These are phyloP conservation scores for Picea sitchensis DNA, from an alignment of 75 land plant species.

Conservation along the genomic window DNA sequence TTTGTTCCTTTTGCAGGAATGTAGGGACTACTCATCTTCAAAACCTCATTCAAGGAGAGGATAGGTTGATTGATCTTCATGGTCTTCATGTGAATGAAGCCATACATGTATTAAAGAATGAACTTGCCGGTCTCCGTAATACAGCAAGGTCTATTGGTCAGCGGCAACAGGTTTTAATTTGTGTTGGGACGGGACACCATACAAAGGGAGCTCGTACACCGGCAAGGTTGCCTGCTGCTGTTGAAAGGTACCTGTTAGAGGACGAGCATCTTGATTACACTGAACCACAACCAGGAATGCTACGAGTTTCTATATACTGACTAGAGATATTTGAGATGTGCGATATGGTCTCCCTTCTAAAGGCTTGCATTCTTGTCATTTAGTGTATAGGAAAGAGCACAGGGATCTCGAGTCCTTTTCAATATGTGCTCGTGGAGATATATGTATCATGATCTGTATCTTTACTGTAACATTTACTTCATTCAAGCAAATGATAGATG, in stretches of 20 bases:
- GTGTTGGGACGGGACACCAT: slow-evolving; percentile 95
- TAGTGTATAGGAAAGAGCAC: slow-evolving; percentile 18
- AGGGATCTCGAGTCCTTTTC: slow-evolving; percentile 11
- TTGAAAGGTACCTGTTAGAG: slow-evolving; percentile 72
- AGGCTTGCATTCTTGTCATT: slow-evolving; percentile 20
- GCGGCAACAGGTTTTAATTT: slow-evolving; percentile 73
- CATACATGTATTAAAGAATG: slow-evolving; percentile 71
- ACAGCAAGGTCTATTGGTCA: slow-evolving; percentile 55
- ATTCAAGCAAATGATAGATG: slow-evolving; percentile 10
- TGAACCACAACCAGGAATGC: slow-evolving; percentile 86
- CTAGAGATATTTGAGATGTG: slow-evolving; percentile 3
- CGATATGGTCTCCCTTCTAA: slow-evolving; percentile 1
- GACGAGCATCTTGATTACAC: slow-evolving; percentile 76
- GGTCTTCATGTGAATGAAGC: slow-evolving; percentile 92
- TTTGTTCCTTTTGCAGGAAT: slow-evolving; percentile 43
- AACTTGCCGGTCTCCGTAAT: slow-evolving; percentile 50
- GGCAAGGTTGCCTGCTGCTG: slow-evolving; percentile 70
- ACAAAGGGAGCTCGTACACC: slow-evolving; percentile 84
- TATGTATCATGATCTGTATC: slow-evolving; percentile 13
- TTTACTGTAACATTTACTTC: slow-evolving; percentile 14
- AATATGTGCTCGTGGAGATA: slow-evolving; percentile 9
- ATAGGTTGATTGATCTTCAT: slow-evolving; percentile 69
- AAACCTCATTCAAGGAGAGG: slow-evolving; percentile 35
- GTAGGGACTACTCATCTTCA: slow-evolving; percentile 30
- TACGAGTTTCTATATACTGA: slow-evolving; percentile 74